Conservation (phyloP, 2,329 filamentous ascomycete genomes). For the Cadophora sp. region DNA sequence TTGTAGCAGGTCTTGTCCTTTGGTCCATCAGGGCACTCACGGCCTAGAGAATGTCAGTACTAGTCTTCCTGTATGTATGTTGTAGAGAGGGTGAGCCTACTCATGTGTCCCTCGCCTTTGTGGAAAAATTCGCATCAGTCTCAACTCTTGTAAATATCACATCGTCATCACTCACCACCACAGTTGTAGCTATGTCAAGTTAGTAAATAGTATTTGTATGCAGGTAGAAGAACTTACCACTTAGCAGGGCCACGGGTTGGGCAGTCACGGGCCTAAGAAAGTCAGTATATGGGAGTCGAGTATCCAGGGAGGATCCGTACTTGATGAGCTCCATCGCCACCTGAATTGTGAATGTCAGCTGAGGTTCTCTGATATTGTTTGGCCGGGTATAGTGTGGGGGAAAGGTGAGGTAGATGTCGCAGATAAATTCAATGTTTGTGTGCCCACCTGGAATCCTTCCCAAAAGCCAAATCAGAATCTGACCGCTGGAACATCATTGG, state of each 20-base stretch:
- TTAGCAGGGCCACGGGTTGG: slow-evolving; percentile 83
- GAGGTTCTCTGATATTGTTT: slow-evolving; percentile 35
- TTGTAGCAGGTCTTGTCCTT: slow-evolving; percentile 88
- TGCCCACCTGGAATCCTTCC: slow-evolving; percentile 13
- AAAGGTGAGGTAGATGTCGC: slow-evolving; percentile 11
- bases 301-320: slow-evolving; percentile 53
- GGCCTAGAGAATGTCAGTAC: slow-evolving; percentile 59
- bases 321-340: slow-evolving; percentile 77
- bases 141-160: slow-evolving; percentile 29
- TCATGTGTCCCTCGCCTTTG: slow-evolving; percentile 75
- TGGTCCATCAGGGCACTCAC: slow-evolving; percentile 87
- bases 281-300: slow-evolving; percentile 33
- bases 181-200: slow-evolving; percentile 73
- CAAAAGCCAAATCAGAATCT: slow-evolving; percentile 12
- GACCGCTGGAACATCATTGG: slow-evolving; percentile 27
- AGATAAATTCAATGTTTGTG: slow-evolving; percentile 18
- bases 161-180: slow-evolving; percentile 63
- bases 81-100: slow-evolving; percentile 56
- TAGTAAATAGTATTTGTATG: slow-evolving; percentile 26
- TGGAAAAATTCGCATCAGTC: slow-evolving; percentile 43
- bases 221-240: slow-evolving; percentile 63
- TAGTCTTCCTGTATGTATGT: slow-evolving; percentile 24
- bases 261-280: slow-evolving; percentile 78
- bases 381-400: neutral
- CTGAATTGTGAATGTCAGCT: slow-evolving; percentile 52